Base-by-base conservation (phyloP, 2,329 filamentous ascomycete genomes). In the Alternaria atra region DNA sequence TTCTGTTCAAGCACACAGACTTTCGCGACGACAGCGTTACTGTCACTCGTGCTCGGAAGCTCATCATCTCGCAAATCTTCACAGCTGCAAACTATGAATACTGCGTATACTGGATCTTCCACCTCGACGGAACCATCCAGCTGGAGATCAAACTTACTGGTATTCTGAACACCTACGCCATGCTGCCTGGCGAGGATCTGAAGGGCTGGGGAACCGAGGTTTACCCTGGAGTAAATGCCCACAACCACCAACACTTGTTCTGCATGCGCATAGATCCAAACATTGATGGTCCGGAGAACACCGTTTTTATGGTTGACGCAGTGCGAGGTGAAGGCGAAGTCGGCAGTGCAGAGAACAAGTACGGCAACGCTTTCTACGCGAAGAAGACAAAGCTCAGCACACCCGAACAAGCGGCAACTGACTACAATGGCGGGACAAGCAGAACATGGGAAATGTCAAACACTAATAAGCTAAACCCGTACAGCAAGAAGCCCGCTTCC, bases 1-100 rank as follows among this genome's bases (percentile, higher is more conserved):
- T 97, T 60, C 84, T 97, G 1, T 97, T 96, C 87, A 97, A 97
- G 82, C 92, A 96, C 81, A 93, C 89, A 15, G 94, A 97, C 80
- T 97, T 97, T 86, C 87, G 94, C 37, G 94, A 97, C 74, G 91
- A 95, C 43, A 94, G 91, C 0, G 87, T 89, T 55, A 92, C 95
- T 9, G 91, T 97, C 5, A 97, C 93, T 0, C 89, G 94, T 27
- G 93, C 90, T 2, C 88, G 93, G 55, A 96, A 95, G 77, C 86
- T 97, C 59, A 86, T 97, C 74, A 85, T 97, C 67, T 93, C 93
- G 66, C 93, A 97, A 70, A 91, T 97, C 74, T 97, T 97, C 81
- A 97, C 94, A 0, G 94, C 94, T 0, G 94, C 94, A 27, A 97
- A 97, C 83, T 97, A 97, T 80, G 94, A 97, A 78, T 97, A 97